Evolutionary conservation across 108 stramenopile genomes (phyloP).

Genomic region (Cyclotella cryptica): DNA sequence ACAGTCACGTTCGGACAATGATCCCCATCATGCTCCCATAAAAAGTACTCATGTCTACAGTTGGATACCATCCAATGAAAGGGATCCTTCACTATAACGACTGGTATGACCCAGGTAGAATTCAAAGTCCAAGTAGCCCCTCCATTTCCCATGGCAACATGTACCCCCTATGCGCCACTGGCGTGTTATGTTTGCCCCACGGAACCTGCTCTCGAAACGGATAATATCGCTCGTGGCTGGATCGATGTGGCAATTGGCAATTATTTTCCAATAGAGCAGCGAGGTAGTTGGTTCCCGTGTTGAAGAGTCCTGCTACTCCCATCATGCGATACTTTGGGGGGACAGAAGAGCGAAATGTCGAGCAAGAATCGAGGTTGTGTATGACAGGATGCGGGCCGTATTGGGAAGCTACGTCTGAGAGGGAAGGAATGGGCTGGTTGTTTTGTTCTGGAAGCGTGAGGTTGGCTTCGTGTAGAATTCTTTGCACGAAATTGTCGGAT

Average conservation of each 20-base stretch:
- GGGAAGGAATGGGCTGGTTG: not conserved
- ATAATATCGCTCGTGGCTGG: constrained; percentile 17
- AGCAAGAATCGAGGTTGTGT: constrained; percentile 52
- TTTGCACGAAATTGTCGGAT: not conserved
- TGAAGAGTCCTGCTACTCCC: constrained; percentile 75
- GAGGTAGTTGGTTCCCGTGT: constrained; percentile 78
- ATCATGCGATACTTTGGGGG: constrained; percentile 58
- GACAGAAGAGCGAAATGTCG: constrained; percentile 41
- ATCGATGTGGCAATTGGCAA: constrained; percentile 67
- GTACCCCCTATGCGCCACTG: constrained; percentile 50
- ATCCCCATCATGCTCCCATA: constrained; percentile 47
- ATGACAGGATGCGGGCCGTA: constrained; percentile 26
- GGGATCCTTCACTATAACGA: constrained; percentile 72
- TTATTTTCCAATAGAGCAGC: constrained; percentile 66
- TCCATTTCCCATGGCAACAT: constrained; percentile 39
- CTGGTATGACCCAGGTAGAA: constrained; percentile 67
- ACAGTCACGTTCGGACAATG: constrained; percentile 28
- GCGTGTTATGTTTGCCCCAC: constrained; percentile 79
- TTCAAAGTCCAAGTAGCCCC: constrained; percentile 15
- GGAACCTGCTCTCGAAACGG: constrained; percentile 78
- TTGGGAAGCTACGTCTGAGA: not conserved
- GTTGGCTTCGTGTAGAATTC: constrained; percentile 7
- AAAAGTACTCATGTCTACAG: constrained; percentile 72
- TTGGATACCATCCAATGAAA: constrained; percentile 74
- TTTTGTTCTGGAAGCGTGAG: constrained; percentile 6